A percentile compares a stretch with the other conserved stretches of the same genome.
These are phyloP conservation scores for Pleurotus eryngii DNA, from an alignment of 768 basidiomycete species.

Conservation along the genomic window DNA sequence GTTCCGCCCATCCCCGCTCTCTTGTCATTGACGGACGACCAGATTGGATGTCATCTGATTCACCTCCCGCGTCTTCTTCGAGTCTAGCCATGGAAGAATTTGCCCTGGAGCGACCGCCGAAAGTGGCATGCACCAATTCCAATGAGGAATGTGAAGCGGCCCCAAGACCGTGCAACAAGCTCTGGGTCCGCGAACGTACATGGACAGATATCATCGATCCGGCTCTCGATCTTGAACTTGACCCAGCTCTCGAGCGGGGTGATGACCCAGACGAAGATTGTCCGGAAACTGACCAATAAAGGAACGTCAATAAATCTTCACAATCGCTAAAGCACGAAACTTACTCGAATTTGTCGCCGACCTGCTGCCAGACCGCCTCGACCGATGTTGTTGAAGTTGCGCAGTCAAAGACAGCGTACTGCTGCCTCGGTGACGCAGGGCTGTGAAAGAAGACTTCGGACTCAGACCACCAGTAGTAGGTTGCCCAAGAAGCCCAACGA, in stretches of 20 bases:
- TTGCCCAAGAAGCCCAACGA: slow-evolving; percentile 48
- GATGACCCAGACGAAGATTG: slow-evolving; percentile 35
- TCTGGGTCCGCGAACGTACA: slow-evolving; percentile 63
- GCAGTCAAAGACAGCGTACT: slow-evolving; percentile 21
- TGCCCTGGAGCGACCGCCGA: slow-evolving; percentile 42
- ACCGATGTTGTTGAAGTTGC: slow-evolving; percentile 9
- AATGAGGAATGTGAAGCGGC: slow-evolving; percentile 60
- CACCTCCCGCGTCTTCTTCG: slow-evolving; percentile 44
- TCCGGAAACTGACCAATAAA: neutral
- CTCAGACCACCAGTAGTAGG: slow-evolving; percentile 32
- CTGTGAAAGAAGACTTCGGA: slow-evolving; percentile 45
- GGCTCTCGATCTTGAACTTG: slow-evolving; percentile 31
- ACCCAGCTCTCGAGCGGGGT: slow-evolving; percentile 33
- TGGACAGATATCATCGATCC: slow-evolving; percentile 38
- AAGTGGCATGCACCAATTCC: slow-evolving; percentile 47
- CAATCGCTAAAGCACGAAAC: slow-evolving; percentile 7
- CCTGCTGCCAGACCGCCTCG: slow-evolving; percentile 30
- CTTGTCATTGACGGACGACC: slow-evolving; percentile 27
- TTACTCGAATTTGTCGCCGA: slow-evolving; percentile 24
- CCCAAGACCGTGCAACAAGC: slow-evolving; percentile 60
- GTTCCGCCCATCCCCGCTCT: slow-evolving; percentile 6
- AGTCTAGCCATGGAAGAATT: slow-evolving; percentile 69
- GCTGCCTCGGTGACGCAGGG: slow-evolving; percentile 37
- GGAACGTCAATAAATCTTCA: slow-evolving; percentile 7
- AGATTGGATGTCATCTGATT: slow-evolving; percentile 2